Evolutionary conservation across 352 stramenopile genomes (phyloP).

Genomic region (Phytophthora ohioensis): DNA sequence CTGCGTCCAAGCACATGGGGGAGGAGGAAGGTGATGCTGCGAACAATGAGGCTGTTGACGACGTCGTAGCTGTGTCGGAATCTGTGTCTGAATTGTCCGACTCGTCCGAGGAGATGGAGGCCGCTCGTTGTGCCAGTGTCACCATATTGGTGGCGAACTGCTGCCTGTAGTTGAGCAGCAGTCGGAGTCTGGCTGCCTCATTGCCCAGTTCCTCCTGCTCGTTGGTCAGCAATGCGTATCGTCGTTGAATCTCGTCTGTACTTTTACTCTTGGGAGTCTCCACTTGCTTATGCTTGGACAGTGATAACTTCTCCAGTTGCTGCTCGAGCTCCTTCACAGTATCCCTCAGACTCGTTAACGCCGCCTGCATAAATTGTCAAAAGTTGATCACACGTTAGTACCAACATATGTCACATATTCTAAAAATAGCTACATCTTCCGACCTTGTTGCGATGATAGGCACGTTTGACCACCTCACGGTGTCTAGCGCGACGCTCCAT

Average conservation of each 20-base stretch:
- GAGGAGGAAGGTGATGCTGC: slow-evolving; percentile 24
- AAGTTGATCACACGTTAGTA: slow-evolving; percentile 15
- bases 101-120: slow-evolving; percentile 31
- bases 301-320: slow-evolving; percentile 54
- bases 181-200: slow-evolving; percentile 52
- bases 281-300: slow-evolving; percentile 24
- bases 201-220: slow-evolving; percentile 54
- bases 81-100: slow-evolving; percentile 36
- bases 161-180: slow-evolving; percentile 51
- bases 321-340: slow-evolving; percentile 65
- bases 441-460: slow-evolving; percentile 82
- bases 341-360: slow-evolving; percentile 58
- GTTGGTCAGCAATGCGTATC: slow-evolving; percentile 45
- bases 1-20: slow-evolving; percentile 17
- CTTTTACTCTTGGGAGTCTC: background rate
- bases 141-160: slow-evolving; percentile 51
- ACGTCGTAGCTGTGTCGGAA: slow-evolving; percentile 40
- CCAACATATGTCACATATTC: background rate
- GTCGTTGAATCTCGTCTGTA: slow-evolving; percentile 43
- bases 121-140: slow-evolving; percentile 24
- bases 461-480: slow-evolving; percentile 77
- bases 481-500: slow-evolving; percentile 68
- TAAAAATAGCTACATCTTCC: background rate
- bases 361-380: slow-evolving; percentile 41
- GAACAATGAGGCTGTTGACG: slow-evolving; percentile 21